phyloP scores from a whole-genome alignment of 176 grass and related monocot genomes.

The Ampelocalamus luodianensis region DNA sequence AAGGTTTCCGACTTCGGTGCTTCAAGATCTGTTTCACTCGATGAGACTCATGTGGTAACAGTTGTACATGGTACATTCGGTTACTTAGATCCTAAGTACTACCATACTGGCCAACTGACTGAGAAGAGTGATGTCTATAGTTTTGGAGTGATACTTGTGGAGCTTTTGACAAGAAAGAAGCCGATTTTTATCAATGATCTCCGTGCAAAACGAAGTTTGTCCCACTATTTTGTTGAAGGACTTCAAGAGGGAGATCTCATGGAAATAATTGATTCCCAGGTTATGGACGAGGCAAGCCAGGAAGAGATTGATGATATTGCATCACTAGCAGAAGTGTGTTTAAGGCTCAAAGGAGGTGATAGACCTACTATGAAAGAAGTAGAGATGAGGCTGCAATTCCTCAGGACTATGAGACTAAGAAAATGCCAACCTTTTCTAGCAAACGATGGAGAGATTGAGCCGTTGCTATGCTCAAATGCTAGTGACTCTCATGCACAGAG shows the following conservation, averaged over 20 bases:
- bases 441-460: constrained; percentile 15
- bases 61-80: constrained; percentile 64
- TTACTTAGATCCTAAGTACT: constrained; percentile 63
- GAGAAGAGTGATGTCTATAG: constrained; percentile 66
- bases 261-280: constrained; percentile 27
- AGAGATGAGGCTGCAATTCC: constrained; percentile 43
- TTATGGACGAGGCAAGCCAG: constrained; percentile 33
- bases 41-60: constrained; percentile 60
- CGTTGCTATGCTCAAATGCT: not conserved
- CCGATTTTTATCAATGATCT: constrained; percentile 39
- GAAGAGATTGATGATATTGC: constrained; percentile 36
- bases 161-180: constrained; percentile 49
- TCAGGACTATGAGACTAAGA: constrained; percentile 28
- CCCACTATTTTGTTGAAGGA: constrained; percentile 38
- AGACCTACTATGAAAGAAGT: constrained; percentile 54
- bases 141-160: constrained; percentile 61
- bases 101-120: constrained; percentile 47
- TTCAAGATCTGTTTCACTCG: constrained; percentile 51
- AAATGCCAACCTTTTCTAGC: not conserved
- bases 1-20: constrained; percentile 62
- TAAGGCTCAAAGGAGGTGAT: constrained; percentile 39
- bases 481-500: not conserved
- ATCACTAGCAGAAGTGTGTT: constrained; percentile 35
- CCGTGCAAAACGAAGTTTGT: constrained; percentile 39
- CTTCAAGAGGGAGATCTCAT: not conserved